Percentiles rank a stretch among this genome's conserved stretches.
Evolutionary conservation across 495 filamentous ascomycete genomes (phyloP).

Genomic region (Penicillium taxi): DNA sequence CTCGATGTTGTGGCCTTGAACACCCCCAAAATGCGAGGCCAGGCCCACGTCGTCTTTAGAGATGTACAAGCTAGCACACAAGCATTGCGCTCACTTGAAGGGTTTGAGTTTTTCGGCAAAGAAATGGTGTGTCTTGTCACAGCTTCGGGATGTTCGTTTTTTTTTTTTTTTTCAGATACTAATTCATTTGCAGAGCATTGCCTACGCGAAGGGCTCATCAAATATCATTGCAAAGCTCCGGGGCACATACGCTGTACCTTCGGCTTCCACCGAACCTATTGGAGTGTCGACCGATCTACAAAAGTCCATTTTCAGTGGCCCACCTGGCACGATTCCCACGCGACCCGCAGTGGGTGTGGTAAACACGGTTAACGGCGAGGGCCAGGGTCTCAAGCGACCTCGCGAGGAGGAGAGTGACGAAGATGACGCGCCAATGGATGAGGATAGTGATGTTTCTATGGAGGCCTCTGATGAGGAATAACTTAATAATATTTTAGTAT

Average conservation of each 20-base stretch:
- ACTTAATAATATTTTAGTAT: no score
- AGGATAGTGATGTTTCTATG: slow-evolving; percentile 52
- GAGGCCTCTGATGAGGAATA: slow-evolving; percentile 49
- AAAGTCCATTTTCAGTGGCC: slow-evolving; percentile 72
- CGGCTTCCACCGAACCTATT: slow-evolving; percentile 38
- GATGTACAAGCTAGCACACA: slow-evolving; percentile 82
- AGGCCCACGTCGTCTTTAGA: slow-evolving; percentile 86
- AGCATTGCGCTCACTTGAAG: slow-evolving; percentile 80
- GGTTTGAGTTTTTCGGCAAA: slow-evolving; percentile 78
- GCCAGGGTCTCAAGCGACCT: slow-evolving; percentile 53
- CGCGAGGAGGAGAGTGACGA: slow-evolving; percentile 66
- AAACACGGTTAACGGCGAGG: slow-evolving; percentile 30
- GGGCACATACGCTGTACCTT: slow-evolving; percentile 70
- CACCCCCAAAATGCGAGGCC: slow-evolving; percentile 84
- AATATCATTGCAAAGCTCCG: slow-evolving; percentile 81
- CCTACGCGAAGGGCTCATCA: slow-evolving; percentile 81
- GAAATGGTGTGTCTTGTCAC: slow-evolving; percentile 62
- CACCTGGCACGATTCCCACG: slow-evolving; percentile 43
- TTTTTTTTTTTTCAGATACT: background rate
- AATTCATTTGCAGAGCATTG: slow-evolving; percentile 56
- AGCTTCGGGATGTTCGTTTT: background rate
- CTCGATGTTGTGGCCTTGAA: slow-evolving; percentile 89
- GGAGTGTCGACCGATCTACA: slow-evolving; percentile 65
- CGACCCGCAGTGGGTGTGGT: slow-evolving; percentile 32
- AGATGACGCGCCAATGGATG: slow-evolving; percentile 67